Evolutionary conservation across 1,139 yeast species (phyloP).

Genomic region (Saccharomyces uvarum): DNA sequence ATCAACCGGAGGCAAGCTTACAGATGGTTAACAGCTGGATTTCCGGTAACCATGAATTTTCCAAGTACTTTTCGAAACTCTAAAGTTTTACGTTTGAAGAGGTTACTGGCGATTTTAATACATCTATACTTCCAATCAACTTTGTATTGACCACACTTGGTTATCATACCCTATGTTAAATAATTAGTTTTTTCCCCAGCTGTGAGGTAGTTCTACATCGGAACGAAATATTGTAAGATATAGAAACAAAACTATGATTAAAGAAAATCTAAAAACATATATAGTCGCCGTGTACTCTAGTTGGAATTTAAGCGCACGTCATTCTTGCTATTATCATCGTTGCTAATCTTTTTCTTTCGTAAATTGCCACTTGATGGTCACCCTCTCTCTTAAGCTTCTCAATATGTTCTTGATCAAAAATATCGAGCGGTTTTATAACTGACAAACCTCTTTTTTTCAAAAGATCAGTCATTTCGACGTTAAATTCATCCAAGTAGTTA

Average conservation of each 20-base stretch:
- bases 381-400: conserved; percentile 13
- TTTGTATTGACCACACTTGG: too few relatives aligned
- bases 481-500: conserved; percentile 14
- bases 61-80: background rate
- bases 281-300: background rate
- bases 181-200: too few relatives aligned
- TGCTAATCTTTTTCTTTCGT: conserved; percentile 22
- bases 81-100: background rate
- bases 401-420: conserved; percentile 15
- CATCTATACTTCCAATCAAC: too few relatives aligned
- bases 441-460: conserved; percentile 27
- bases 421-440: conserved; percentile 30
- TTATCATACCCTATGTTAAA: too few relatives aligned
- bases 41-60: background rate
- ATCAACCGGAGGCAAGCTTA: conserved; percentile 67
- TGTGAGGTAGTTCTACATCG: too few relatives aligned
- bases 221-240: too few relatives aligned
- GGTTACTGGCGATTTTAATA: too few relatives aligned
- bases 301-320: background rate
- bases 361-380: conserved; percentile 16
- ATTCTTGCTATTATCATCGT: conserved; percentile 24
- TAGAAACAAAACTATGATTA: background rate
- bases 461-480: conserved; percentile 22
- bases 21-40: conserved; percentile 80
- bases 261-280: background rate